Evolutionary conservation across 73 alveolate species (phyloP), one percentile per base, ranked within the genome.

Genomic region (Effrenium voratum): DNA sequence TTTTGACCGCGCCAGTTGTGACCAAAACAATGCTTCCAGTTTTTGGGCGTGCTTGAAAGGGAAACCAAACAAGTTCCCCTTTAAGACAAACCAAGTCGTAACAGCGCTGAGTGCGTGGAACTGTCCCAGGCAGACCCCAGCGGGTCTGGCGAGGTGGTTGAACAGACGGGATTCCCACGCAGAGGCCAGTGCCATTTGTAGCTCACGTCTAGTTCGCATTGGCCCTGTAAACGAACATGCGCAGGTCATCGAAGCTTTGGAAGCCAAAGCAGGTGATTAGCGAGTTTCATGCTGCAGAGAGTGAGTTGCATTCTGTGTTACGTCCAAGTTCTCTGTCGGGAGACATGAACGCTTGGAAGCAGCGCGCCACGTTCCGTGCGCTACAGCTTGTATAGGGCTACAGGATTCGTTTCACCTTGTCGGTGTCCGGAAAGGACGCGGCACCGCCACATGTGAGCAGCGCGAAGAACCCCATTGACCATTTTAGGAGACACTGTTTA

Each of bases 131-230:
- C 97, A 90, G 76, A 90, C 86, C 73, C 97, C 97, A 6, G 6
- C 68, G 73, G 97, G 97, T 76, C 77, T 90, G 36, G 97, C 97
- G 15, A 90, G 46, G 43, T 90, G 97, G 97, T 52, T 90, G 55
- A 70, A 70, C 76, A 49, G 97, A 43, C 85, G 97, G 40, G 97
- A 90, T 34, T 90, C 97, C 43, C 97, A 90, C 57, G 86, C 97
- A 41, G 97, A 90, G 97, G 97, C 97, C n/a, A 45, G 12, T 19
- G 8, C 26, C 63, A 19, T 19, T 52, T 8, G 26, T 19, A 8
- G 19, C 63, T 52, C 63, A 12, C 19, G 8, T 52, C 26, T 19
- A 19, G 63, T 19, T 52, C 63, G 8, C 19, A 19, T 19, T 12
- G 19, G 63, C 26, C 19, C 8, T 52, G 8, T 8, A 52, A 52